These are phyloP conservation scores for Citrus mangshanensis DNA, from an alignment of 345 rosid genomes.

Conservation along the genomic window DNA sequence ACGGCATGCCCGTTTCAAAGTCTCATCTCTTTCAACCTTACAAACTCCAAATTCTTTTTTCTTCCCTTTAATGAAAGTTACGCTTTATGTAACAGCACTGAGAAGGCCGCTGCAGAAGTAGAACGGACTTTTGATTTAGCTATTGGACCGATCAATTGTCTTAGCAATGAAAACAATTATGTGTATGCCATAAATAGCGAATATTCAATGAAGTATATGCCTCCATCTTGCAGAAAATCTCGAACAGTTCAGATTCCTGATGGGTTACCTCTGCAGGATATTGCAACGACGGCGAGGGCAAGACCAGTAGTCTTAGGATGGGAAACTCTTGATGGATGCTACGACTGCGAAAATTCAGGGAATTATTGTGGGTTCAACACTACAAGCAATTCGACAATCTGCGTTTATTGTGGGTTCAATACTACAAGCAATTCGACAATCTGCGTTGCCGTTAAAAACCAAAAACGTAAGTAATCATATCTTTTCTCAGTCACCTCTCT, in stretches of 20 bases:
- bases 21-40: neutral
- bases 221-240: neutral
- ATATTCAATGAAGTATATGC: rapidly evolving
- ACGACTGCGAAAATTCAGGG: neutral
- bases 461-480: neutral
- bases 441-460: neutral
- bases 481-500: neutral
- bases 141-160: neutral
- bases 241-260: neutral
- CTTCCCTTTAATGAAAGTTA: too few species aligned
- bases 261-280: too few species aligned
- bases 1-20: neutral
- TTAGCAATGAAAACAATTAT: neutral
- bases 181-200: rapidly evolving
- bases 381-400: neutral
- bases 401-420: neutral
- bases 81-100: neutral
- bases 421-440: neutral
- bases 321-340: neutral
- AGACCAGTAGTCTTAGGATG: neutral
- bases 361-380: neutral
- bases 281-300: too few species aligned
- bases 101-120: too few species aligned
- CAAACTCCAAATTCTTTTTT: neutral
- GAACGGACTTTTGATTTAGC: too few species aligned